phyloP scores from a whole-genome alignment of 192 early-diverging fungal species.

The Kappamyces sp. region DNA sequence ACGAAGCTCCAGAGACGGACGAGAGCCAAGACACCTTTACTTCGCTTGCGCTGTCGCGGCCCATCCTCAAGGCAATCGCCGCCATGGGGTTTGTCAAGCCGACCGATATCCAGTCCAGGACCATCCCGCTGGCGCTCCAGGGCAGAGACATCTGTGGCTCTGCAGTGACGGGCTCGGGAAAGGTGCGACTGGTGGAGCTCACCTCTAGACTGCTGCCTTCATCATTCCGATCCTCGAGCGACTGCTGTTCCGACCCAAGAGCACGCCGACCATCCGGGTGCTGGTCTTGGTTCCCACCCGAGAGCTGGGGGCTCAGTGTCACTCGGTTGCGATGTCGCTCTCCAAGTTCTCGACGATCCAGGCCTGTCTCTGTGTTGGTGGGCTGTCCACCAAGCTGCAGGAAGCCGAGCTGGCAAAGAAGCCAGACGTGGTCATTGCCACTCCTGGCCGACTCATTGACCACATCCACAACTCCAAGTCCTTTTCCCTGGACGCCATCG shows the following conservation, averaged over 20 bases:
- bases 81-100: constrained; percentile 87
- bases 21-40: constrained; percentile 69
- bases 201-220: constrained; percentile 76
- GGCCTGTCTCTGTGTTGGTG: constrained; percentile 80
- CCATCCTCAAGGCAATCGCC: constrained; percentile 86
- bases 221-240: constrained; percentile 93
- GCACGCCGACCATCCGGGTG: constrained; percentile 72
- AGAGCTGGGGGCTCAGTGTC: constrained; percentile 96
- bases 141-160: constrained; percentile 98
- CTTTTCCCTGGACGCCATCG: constrained; percentile 80
- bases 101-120: constrained; percentile 85
- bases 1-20: not conserved
- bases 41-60: constrained; percentile 87
- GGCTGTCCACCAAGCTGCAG: constrained; percentile 71
- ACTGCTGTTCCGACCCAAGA: constrained; percentile 82
- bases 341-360: constrained; percentile 84
- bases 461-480: constrained; percentile 89
- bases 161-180: constrained; percentile 97
- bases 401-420: constrained; percentile 77
- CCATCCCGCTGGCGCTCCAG: constrained; percentile 91
- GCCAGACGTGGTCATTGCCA: constrained; percentile 95
- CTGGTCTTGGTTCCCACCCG: constrained; percentile 93
- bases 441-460: constrained; percentile 97
- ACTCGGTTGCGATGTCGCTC: constrained; percentile 82
- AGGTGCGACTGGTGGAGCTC: constrained; percentile 20